Percentiles rank a stretch among this genome's conserved stretches.
Conservation (phyloP, 1,139 yeast species). For the Waltiozyma sp. region DNA sequence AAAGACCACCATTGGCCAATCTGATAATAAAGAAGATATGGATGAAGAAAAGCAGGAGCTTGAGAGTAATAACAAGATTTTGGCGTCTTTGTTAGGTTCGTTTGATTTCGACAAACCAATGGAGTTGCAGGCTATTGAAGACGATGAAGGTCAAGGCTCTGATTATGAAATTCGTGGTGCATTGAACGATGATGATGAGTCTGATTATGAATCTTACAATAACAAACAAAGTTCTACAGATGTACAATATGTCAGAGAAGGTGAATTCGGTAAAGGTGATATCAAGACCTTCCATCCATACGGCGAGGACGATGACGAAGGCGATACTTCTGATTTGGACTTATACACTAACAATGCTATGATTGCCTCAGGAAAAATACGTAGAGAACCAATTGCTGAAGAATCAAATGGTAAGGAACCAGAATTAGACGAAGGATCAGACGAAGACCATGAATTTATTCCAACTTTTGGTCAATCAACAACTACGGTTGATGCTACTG, state of each 20-base stretch:
- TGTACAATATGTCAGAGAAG: conserved; percentile 17
- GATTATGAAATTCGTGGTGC: conserved; percentile 39
- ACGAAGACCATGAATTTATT: conserved; percentile 35
- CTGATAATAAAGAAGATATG: conserved; percentile 15
- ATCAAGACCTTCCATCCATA: conserved; percentile 3
- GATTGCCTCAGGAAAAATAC: not conserved
- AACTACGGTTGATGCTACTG: not conserved
- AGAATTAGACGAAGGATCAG: conserved; percentile 11
- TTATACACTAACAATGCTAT: conserved; percentile 18
- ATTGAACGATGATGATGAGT: conserved; percentile 24
- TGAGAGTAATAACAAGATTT: conserved; percentile 32
- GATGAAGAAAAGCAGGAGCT: conserved; percentile 23
- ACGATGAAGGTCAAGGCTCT: conserved; percentile 31
- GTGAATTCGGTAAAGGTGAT: conserved; percentile 15
- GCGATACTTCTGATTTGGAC: conserved; percentile 7
- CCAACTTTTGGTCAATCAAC: conserved; percentile 37
- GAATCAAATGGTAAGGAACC: conserved; percentile 24
- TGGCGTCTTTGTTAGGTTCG: conserved; percentile 39
- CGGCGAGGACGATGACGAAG: conserved; percentile 21
- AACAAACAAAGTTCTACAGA: conserved; percentile 10
- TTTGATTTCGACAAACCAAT: conserved; percentile 57
- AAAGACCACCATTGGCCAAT: no score
- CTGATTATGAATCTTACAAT: conserved; percentile 14
- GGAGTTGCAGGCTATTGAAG: conserved; percentile 34
- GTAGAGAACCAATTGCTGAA: conserved; percentile 13